phyloP scores from a whole-genome alignment of 1,139 yeast genomes.

The Hansenula sp. region DNA sequence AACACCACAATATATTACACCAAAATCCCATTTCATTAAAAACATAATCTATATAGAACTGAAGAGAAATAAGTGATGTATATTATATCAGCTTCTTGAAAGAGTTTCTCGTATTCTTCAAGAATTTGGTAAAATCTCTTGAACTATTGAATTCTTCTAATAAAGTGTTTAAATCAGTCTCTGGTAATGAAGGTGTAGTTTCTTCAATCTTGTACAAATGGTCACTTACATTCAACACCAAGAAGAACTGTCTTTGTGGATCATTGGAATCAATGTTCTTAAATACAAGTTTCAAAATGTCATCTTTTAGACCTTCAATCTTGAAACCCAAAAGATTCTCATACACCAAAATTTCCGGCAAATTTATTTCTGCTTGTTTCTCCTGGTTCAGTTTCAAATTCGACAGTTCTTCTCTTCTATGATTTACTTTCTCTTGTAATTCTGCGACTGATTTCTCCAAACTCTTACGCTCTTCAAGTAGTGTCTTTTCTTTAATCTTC shows the following conservation, averaged over 20 bases:
- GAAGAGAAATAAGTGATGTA: no score
- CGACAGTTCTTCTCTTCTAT: constrained; percentile 25
- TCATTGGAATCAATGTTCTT: constrained; percentile 39
- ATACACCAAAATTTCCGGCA: constrained; percentile 32
- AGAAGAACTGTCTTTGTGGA: constrained; percentile 32
- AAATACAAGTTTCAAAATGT: constrained; percentile 36
- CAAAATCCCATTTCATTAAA: background rate
- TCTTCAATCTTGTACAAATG: constrained; percentile 30
- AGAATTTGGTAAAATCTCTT: constrained; percentile 35
- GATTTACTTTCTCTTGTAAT: constrained; percentile 27
- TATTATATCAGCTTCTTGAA: constrained; percentile 9
- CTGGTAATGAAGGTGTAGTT: constrained; percentile 31
- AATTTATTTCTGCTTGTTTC: constrained; percentile 33
- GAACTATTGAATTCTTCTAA: constrained; percentile 33
- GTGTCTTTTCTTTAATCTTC: constrained; percentile 14
- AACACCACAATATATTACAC: background rate
- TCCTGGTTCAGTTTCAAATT: constrained; percentile 25
- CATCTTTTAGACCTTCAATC: constrained; percentile 36
- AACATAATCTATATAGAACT: no score
- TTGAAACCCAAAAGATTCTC: constrained; percentile 43
- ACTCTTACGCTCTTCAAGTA: constrained; percentile 21
- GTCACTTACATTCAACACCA: constrained; percentile 36
- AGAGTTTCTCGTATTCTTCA: constrained; percentile 31
- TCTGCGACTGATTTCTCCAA: constrained; percentile 22
- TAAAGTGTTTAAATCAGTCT: constrained; percentile 21